Percentiles rank a stretch among this genome's conserved stretches.
Evolutionary conservation across 1,139 yeast genomes (phyloP).

Genomic region (Geotrichum histeridarum): DNA sequence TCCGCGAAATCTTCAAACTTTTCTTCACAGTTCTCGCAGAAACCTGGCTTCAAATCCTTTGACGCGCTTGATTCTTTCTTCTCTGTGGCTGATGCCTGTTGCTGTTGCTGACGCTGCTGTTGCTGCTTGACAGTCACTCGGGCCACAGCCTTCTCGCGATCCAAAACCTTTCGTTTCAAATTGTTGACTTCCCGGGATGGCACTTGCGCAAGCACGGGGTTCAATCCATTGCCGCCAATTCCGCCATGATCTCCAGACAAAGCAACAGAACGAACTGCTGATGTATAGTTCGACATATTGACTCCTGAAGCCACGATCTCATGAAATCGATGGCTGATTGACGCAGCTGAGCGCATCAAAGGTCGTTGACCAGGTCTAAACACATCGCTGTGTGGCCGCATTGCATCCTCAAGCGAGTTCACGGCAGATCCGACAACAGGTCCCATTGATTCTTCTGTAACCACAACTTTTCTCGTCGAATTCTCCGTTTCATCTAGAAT

Average conservation of each 20-base stretch:
- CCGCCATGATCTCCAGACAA: constrained; percentile 39
- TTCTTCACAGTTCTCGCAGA: constrained; percentile 91
- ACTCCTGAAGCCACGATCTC: constrained; percentile 82
- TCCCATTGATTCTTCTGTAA: constrained; percentile 2
- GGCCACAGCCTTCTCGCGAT: constrained; percentile 19
- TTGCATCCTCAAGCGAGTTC: not conserved
- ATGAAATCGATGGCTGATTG: constrained; percentile 37
- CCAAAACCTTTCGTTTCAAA: constrained; percentile 48
- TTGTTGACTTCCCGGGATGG: constrained; percentile 62
- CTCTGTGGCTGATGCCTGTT: not conserved
- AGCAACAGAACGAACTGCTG: constrained; percentile 37
- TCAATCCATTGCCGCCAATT: constrained; percentile 58
- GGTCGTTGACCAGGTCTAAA: constrained; percentile 20
- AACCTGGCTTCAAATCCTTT: constrained; percentile 29
- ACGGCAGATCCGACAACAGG: constrained; percentile 1
- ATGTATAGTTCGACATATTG: constrained; percentile 54
- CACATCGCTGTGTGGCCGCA: constrained; percentile 5
- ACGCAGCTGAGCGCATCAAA: not conserved
- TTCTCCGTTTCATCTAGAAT: constrained; percentile 11
- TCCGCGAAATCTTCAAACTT: constrained; percentile 76
- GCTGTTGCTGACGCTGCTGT: not conserved
- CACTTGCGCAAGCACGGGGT: constrained; percentile 62
- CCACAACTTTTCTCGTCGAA: constrained; percentile 10
- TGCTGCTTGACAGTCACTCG: not conserved
- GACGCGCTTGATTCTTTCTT: not conserved